Percentiles rank a stretch among this genome's conserved stretches.
Evolutionary conservation across 768 basidiomycete genomes (phyloP).

Genomic region (Boletellus ananiceps): DNA sequence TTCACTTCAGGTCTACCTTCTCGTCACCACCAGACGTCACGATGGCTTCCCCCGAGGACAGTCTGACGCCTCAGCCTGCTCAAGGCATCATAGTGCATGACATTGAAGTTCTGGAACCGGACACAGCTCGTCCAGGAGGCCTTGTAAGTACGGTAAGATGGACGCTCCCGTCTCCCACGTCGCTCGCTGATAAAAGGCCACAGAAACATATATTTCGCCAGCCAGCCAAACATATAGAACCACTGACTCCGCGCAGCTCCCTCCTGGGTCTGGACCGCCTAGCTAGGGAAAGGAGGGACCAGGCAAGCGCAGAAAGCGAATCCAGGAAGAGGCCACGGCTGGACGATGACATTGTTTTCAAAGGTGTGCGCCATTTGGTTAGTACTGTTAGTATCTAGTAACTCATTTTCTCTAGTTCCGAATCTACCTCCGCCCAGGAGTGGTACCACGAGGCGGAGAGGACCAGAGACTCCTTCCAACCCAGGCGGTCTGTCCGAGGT

Average conservation of each 20-base stretch:
- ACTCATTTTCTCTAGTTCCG: constrained; percentile 54
- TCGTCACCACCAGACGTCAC: no score
- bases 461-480: constrained; percentile 91
- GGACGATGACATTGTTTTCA: constrained; percentile 72
- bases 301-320: constrained; percentile 40
- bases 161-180: neutral
- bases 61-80: no score
- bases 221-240: constrained; percentile 55
- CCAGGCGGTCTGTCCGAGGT: constrained; percentile 82
- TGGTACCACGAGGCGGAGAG: constrained; percentile 64
- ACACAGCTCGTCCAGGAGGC: constrained; percentile 72
- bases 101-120: constrained; percentile 75
- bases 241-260: constrained; percentile 74
- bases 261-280: constrained; percentile 83
- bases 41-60: no score
- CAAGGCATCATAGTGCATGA: no score
- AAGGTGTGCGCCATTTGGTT: constrained; percentile 51
- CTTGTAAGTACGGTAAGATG: constrained; percentile 43
- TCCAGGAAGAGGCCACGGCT: constrained; percentile 62
- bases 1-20: no score
- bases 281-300: constrained; percentile 82
- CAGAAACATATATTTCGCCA: constrained; percentile 80
- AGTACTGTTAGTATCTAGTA: no score
- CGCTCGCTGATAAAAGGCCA: constrained; percentile 3
- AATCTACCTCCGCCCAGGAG: constrained; percentile 56